Evolutionary conservation across 148 eudicot species (phyloP), one percentile per base, ranked within the genome.

Genomic region (Camellia sinensis): DNA sequence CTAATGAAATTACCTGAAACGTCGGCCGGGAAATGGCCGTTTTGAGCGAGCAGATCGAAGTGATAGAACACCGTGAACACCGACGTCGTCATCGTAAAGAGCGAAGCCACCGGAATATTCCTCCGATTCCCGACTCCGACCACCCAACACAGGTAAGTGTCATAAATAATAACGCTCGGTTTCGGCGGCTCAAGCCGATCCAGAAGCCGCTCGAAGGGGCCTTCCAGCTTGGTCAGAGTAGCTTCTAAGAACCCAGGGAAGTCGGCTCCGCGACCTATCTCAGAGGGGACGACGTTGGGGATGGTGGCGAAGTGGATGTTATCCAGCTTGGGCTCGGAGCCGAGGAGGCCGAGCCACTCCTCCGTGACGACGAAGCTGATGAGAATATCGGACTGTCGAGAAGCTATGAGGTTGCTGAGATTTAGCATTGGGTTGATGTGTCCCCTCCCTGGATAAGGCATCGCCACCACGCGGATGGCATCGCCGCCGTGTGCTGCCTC

Each of bases 351-450:
- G 71, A 83, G 87, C 91, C 91, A 88, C 73, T 88, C 91, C 10
- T 86, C 83, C 22, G 89, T 86, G 76, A 88, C 83, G 37, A 89
- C 81, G 66, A 87, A 74, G 37, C 88, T 85, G 82, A 87, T 78
- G 54, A 78, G 77, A 53, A 80, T 65, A 37, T 71, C 15, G 81
- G 79, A 29, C 29, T 3, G 13, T 40, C 21, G n/a, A 2, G 74
- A 62, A 29, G 83, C 64, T 8, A 92, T 71, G 5, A 87, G 78
- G 21, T 83, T 88, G 89, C 97, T 90, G 80, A 92, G 86, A 85
- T 86, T 92, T 60, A 91, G 85, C 87, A 91, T 82, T 0, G 94
- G 91, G 86, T 91, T 91, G 48, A 91, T 80, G 85, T 91, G 92
- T 80, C 94, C 94, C 54, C 91, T 57, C 4, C 92, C 92, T 2